Percentiles rank a stretch among this genome's conserved stretches.
phyloP scores from a whole-genome alignment of 129 eudicot species.

The Centella asiatica region DNA sequence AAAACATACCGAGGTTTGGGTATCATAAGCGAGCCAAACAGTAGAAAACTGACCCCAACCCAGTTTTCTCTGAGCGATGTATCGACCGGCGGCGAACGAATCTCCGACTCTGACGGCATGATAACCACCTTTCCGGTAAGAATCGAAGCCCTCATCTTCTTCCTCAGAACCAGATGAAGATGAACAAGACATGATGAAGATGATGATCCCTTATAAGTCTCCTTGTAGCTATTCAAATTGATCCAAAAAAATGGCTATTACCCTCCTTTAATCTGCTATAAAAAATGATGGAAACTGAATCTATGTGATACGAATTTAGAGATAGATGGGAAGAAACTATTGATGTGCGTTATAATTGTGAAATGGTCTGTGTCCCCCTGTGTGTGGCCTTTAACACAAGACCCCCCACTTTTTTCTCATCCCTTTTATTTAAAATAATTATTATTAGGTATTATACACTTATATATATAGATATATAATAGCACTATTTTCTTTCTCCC shows the following conservation, averaged over 20 bases:
- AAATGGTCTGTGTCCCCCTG: too few species aligned
- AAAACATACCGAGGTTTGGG: conserved; percentile 52
- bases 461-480: too few species aligned
- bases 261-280: too few species aligned
- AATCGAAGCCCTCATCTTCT: conserved; percentile 87
- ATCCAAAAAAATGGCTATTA: too few species aligned
- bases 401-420: conserved; percentile 74
- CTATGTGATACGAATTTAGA: too few species aligned
- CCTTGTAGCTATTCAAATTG: too few species aligned
- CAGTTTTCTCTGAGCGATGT: conserved; percentile 85
- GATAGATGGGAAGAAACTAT: not conserved
- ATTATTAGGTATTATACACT: too few species aligned
- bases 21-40: conserved; percentile 98
- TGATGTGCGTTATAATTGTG: conserved; percentile 1
- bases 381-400: conserved; percentile 49
- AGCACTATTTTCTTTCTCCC: not conserved
- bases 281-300: not conserved
- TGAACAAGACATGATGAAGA: conserved; percentile 53
- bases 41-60: conserved; percentile 99
- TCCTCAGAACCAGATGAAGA: conserved; percentile 86
- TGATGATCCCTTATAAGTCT: not conserved
- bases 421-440: conserved; percentile 13
- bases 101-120: conserved; percentile 94
- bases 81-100: conserved; percentile 68
- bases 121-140: conserved; percentile 91